Evolutionary conservation across 2,329 filamentous ascomycete species (phyloP), one percentile per base, ranked within the genome.

Genomic region (Penicillium sp.): DNA sequence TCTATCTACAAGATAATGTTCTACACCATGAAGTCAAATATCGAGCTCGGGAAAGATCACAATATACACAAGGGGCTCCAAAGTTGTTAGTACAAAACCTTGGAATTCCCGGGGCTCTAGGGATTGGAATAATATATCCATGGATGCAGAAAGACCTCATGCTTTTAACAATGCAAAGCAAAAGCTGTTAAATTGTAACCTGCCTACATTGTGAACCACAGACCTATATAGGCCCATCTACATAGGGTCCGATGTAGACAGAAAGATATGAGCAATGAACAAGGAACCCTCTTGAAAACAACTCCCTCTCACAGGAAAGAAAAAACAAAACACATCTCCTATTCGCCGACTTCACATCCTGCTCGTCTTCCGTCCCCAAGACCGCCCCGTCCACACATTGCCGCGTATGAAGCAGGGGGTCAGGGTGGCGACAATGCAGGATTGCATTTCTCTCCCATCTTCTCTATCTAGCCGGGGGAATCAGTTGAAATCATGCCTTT

Each of bases 271-370:
- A 54, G 59, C 54, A 59, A 63, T 60, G 63, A 57, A 55, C 57
- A 65, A 54, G 55, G 58, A 66, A 63, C 56, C 34, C 57, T 63
- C 58, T 58, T 63, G 59, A 62, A 63, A 58, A 65, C 63, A 67
- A 70, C 66, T 64, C 71, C 68, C 62, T 70, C 60, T 70, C 60
- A 64, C 65, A 63, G 66, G 65, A 64, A 56, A 63, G 61, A 67
- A 64, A 61, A 62, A 61, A 62, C 67, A 59, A 58, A 58, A 63
- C 53, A 56, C 58, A 58, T 58, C 47, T 63, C 59, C 67, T 66
- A 66, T 68, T 63, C 59, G 62, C 59, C 61, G 58, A 61, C 60
- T 56, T 64, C 57, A 63, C 56, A 59, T 55, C 59, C 60, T 55
- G 58, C 52, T 49, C 56, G 46, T 51, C 55, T 50, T 55, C 52